Evolutionary conservation across 2,329 filamentous ascomycete genomes (phyloP).

Genomic region (Neofusicoccum laricinum): DNA sequence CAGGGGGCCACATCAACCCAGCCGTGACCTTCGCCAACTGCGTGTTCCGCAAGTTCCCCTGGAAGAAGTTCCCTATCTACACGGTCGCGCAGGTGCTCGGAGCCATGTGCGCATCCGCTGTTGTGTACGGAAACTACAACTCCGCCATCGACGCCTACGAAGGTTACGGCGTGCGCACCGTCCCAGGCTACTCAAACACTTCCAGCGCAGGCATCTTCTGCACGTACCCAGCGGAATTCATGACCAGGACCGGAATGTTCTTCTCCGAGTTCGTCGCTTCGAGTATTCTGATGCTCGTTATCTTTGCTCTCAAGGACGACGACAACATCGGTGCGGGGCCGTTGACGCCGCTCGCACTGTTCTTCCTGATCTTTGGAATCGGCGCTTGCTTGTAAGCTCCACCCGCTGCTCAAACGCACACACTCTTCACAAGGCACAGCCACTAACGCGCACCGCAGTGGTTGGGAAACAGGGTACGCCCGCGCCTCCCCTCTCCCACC

Average conservation of each 20-base stretch:
- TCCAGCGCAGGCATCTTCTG: constrained; percentile 67
- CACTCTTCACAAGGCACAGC: neutral
- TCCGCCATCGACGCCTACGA: constrained; percentile 49
- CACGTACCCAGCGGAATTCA: constrained; percentile 63
- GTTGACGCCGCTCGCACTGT: constrained; percentile 53
- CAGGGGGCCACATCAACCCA: constrained; percentile 59
- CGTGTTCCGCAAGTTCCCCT: constrained; percentile 59
- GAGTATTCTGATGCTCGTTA: constrained; percentile 65
- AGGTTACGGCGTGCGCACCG: constrained; percentile 41
- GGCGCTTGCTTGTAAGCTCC: constrained; percentile 55
- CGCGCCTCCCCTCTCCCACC: constrained; percentile 24
- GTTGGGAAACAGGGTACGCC: constrained; percentile 61
- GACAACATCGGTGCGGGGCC: constrained; percentile 42
- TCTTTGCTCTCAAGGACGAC: constrained; percentile 64
- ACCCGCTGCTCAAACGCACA: too few relatives aligned
- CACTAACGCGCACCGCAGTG: constrained; percentile 25
- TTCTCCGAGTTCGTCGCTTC: constrained; percentile 69
- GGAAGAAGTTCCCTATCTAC: constrained; percentile 50
- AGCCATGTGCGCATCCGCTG: constrained; percentile 49
- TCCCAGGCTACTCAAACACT: constrained; percentile 42
- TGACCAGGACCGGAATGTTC: constrained; percentile 65
- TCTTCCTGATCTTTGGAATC: constrained; percentile 68
- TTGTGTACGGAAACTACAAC: constrained; percentile 45
- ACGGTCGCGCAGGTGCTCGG: constrained; percentile 52
- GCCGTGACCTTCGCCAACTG: constrained; percentile 52